Percentiles rank a stretch among this genome's conserved stretches.
Conservation (phyloP, 106 monocot genomes). For the Allium sativum region DNA sequence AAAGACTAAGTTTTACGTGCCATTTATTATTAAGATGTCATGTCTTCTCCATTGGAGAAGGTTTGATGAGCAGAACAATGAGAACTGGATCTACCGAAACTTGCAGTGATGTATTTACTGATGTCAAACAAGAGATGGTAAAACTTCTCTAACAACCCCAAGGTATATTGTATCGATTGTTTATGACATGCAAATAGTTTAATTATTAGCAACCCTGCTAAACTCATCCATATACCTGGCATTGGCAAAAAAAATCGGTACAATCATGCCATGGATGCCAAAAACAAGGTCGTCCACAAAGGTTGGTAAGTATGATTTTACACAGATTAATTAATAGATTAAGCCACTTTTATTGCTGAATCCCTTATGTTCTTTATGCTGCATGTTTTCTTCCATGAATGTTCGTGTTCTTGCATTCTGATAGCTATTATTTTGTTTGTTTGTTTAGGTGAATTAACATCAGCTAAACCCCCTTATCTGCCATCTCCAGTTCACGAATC, state of each 20-base stretch:
- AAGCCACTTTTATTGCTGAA: too few relatives aligned
- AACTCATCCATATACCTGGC: constrained; percentile 31
- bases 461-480: too few relatives aligned
- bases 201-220: constrained; percentile 17
- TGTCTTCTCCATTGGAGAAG: constrained; percentile 24
- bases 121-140: constrained; percentile 11
- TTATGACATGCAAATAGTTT: constrained; percentile 43
- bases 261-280: constrained; percentile 39
- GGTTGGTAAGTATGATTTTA: background rate
- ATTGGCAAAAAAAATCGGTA: constrained; percentile 35
- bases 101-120: constrained; percentile 21
- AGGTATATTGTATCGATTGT: constrained; percentile 31
- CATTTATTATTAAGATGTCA: constrained; percentile 30
- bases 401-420: background rate
- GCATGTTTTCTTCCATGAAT: background rate
- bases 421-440: background rate
- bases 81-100: constrained; percentile 59
- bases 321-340: too few relatives aligned
- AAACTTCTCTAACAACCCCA: constrained; percentile 11
- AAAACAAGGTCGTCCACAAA: constrained; percentile 53
- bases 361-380: constrained; percentile 1
- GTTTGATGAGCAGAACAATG: constrained; percentile 53
- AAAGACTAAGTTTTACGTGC: too few relatives aligned
- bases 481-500: too few relatives aligned
- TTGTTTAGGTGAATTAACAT: too few relatives aligned